Percentiles rank a stretch among this genome's conserved stretches.
phyloP scores from a whole-genome alignment of 352 stramenopile genomes.

The Plasmopara muralis region DNA sequence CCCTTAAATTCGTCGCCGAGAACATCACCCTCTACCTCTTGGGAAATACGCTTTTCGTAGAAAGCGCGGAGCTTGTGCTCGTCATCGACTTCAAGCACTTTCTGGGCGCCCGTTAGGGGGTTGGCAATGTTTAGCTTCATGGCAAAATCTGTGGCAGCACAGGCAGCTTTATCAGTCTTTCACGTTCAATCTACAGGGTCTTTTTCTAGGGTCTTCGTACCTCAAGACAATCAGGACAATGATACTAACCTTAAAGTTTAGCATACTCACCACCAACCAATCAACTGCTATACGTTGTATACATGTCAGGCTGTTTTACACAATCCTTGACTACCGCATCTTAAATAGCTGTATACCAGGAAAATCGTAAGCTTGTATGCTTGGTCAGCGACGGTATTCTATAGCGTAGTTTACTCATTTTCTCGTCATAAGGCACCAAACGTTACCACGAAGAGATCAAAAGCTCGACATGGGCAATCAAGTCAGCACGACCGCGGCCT shows the following conservation, averaged over 20 bases:
- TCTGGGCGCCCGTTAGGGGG: constrained; percentile 96
- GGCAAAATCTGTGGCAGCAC: constrained; percentile 34
- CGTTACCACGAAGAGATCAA: constrained; percentile 5
- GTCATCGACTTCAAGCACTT: constrained; percentile 99
- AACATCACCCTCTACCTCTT: constrained; percentile 97
- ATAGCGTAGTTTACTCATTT: no score
- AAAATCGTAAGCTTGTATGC: no score
- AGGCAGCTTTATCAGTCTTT: constrained; percentile 1
- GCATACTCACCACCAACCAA: constrained; percentile 25
- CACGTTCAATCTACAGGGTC: no score
- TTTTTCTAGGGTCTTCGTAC: no score
- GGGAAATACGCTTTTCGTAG: constrained; percentile 99
- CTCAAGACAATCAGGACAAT: constrained; percentile 81
- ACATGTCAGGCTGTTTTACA: constrained; percentile 16
- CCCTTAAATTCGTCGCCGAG: constrained; percentile 99
- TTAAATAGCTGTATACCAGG: constrained; percentile 9
- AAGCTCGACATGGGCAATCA: constrained; percentile 59
- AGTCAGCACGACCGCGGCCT: constrained; percentile 33
- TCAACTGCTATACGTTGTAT: constrained; percentile 9
- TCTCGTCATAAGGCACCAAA: no score
- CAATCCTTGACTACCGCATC: neutral
- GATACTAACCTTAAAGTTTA: constrained; percentile 8
- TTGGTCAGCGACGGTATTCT: no score
- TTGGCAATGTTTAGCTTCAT: constrained; percentile 99
- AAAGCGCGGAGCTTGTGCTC: constrained; percentile 98